Conservation (phyloP, 2,329 filamentous ascomycete genomes). For the Ophiostoma triangulosporum region DNA sequence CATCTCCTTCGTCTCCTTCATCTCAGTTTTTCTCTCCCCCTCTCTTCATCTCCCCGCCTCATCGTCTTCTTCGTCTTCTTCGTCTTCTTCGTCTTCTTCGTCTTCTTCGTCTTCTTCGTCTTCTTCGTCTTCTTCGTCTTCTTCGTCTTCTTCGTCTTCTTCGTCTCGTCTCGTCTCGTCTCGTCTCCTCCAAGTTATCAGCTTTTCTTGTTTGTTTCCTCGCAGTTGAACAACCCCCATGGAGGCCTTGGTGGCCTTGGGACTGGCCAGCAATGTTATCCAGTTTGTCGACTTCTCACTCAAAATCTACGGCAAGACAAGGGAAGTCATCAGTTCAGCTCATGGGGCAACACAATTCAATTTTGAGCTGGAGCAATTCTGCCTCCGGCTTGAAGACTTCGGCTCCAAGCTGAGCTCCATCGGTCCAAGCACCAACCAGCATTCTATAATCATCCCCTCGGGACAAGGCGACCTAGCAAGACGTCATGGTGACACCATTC, state of each 20-base stretch:
- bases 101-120: no score
- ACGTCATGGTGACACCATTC: not conserved
- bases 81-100: no score
- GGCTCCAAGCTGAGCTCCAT: not conserved
- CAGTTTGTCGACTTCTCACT: not conserved
- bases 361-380: not conserved
- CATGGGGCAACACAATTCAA: not conserved
- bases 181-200: no score
- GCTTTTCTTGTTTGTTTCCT: not conserved
- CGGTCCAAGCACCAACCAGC: not conserved
- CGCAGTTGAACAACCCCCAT: not conserved
- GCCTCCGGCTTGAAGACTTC: not conserved
- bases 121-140: no score
- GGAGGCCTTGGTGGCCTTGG: not conserved
- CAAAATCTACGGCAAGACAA: not conserved
- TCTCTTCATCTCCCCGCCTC: no score
- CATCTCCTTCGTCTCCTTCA: no score
- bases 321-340: not conserved
- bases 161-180: no score
- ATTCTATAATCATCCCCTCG: no score
- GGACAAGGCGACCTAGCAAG: not conserved
- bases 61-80: no score
- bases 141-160: no score
- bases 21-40: no score
- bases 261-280: not conserved